These are phyloP conservation scores for Emergomyces orientalis DNA, from an alignment of 2,329 filamentous ascomycete species.

Conservation along the genomic window DNA sequence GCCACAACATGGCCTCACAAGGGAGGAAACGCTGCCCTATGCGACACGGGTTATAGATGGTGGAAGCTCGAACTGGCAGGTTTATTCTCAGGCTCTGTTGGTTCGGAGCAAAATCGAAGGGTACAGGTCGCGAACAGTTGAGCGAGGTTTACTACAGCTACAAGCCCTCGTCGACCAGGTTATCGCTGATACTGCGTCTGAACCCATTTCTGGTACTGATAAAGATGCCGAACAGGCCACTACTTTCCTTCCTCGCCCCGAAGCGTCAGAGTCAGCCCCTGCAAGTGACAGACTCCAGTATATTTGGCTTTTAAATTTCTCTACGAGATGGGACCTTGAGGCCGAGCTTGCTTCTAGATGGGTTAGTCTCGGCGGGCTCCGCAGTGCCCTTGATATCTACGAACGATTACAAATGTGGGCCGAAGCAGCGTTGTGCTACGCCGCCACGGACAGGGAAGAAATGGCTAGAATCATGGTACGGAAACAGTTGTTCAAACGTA, in stretches of 20 bases:
- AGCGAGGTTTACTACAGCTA: constrained; percentile 81
- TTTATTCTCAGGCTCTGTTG: constrained; percentile 87
- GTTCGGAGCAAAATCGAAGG: constrained; percentile 85
- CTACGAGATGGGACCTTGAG: constrained; percentile 87
- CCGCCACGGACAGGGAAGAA: constrained; percentile 67
- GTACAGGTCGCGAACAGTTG: constrained; percentile 75
- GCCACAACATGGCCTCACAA: constrained; percentile 71
- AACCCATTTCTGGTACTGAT: constrained; percentile 25
- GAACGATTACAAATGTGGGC: constrained; percentile 89
- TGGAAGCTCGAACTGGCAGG: constrained; percentile 92
- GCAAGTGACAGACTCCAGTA: constrained; percentile 64
- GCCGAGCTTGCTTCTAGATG: constrained; percentile 88
- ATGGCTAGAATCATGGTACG: constrained; percentile 71
- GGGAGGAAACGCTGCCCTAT: constrained; percentile 90
- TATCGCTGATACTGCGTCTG: constrained; percentile 65
- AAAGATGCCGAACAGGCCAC: constrained; percentile 46
- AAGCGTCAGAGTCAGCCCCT: constrained; percentile 67
- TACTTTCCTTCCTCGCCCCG: constrained; percentile 71
- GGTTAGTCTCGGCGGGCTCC: constrained; percentile 76
- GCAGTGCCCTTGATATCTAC: constrained; percentile 91
- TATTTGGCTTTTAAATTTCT: constrained; percentile 72
- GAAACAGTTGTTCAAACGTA: constrained; percentile 66
- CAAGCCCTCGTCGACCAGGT: constrained; percentile 95
- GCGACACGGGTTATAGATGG: constrained; percentile 79
- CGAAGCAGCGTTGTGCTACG: constrained; percentile 84